Conservation (phyloP, 371 early-diverging fungal genomes). For the Umbelopsis sp. region DNA sequence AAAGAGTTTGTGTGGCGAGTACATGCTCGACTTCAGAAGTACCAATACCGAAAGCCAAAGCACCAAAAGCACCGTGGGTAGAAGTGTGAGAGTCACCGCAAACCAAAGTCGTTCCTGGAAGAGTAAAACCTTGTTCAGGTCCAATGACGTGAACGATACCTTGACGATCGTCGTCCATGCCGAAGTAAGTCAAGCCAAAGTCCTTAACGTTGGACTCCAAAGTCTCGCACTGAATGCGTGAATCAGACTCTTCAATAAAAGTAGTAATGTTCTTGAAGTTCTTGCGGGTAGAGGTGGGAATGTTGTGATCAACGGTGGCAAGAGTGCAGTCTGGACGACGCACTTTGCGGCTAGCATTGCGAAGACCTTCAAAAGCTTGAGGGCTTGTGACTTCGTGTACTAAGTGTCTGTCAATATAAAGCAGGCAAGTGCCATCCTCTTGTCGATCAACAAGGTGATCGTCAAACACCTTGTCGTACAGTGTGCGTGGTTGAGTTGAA, state of each 20-base stretch:
- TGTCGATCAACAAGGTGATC: conserved; percentile 51
- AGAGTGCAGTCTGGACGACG: conserved; percentile 70
- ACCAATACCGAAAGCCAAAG: conserved; percentile 76
- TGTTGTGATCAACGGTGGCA: conserved; percentile 78
- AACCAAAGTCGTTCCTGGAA: conserved; percentile 72
- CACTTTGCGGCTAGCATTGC: conserved; percentile 58
- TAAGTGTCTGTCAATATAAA: conserved; percentile 74
- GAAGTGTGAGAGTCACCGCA: conserved; percentile 79
- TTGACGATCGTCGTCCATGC: conserved; percentile 67
- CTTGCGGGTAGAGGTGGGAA: conserved; percentile 60
- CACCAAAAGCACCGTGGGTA: conserved; percentile 77
- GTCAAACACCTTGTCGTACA: conserved; percentile 55
- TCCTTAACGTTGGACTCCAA: conserved; percentile 66
- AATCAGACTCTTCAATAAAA: conserved; percentile 68
- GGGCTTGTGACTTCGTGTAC: conserved; percentile 73
- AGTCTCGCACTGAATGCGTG: conserved; percentile 64
- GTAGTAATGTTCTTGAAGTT: conserved; percentile 58
- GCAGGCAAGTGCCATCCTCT: conserved; percentile 65
- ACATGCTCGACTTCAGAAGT: conserved; percentile 79
- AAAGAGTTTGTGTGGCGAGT: conserved; percentile 70
- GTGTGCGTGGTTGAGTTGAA: conserved; percentile 48
- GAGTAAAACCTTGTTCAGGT: conserved; percentile 78
- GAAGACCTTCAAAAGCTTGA: conserved; percentile 72
- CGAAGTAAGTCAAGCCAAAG: conserved; percentile 72
- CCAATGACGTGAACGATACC: conserved; percentile 78